Conservation (phyloP, 495 filamentous ascomycete genomes). For the Aspergillus nanangensis region DNA sequence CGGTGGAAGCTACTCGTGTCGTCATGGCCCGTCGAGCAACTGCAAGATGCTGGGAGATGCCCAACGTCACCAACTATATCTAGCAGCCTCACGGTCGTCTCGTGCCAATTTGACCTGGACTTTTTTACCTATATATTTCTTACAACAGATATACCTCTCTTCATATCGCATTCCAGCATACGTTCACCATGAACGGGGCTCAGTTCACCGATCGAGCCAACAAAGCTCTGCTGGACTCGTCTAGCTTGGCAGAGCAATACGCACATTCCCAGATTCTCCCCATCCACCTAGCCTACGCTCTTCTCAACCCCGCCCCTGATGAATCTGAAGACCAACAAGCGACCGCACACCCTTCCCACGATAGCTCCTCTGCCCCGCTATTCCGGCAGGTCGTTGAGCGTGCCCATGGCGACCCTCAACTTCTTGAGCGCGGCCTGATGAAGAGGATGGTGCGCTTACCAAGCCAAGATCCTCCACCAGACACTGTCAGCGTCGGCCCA, state of each 20-base stretch:
- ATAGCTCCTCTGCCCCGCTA: constrained; percentile 57
- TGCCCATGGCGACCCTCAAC: constrained; percentile 86
- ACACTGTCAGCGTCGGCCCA: constrained; percentile 74
- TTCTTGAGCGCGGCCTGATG: constrained; percentile 83
- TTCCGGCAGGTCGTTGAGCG: constrained; percentile 93
- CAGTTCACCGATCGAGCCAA: constrained; percentile 91
- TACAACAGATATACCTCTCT: not conserved
- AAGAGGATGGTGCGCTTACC: constrained; percentile 86
- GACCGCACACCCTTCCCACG: constrained; percentile 53
- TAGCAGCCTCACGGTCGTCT: constrained; percentile 9
- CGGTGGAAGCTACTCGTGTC: constrained; percentile 33
- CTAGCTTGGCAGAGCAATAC: constrained; percentile 77
- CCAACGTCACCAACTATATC: constrained; percentile 21
- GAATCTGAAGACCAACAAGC: constrained; percentile 71
- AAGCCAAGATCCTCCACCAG: constrained; percentile 91
- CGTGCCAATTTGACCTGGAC: not conserved
- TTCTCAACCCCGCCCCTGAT: constrained; percentile 80
- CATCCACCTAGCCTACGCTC: constrained; percentile 80
- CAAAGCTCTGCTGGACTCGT: constrained; percentile 81
- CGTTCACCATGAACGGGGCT: constrained; percentile 36
- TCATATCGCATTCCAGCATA: not conserved
- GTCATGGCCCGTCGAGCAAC: constrained; percentile 23
- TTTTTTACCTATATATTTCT: not conserved
- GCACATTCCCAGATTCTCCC: constrained; percentile 86
- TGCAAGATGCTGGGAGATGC: constrained; percentile 12